Base-by-base conservation (phyloP, 257 asterid genomes). In the Nicotiana attenuata region DNA sequence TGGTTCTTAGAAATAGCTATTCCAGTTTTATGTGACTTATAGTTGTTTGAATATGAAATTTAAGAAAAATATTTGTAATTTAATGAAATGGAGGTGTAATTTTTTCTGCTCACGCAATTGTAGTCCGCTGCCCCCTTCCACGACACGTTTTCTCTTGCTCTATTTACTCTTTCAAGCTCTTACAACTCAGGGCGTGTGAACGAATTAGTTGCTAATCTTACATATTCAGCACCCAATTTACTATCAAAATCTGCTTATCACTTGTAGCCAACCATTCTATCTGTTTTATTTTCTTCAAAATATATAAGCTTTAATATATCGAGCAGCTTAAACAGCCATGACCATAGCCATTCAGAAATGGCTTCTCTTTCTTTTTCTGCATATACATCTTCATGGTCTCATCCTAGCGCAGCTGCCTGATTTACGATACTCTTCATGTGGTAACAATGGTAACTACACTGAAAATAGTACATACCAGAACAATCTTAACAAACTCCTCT, bases 401-500 rank as follows among this genome's bases (percentile, higher is more conserved):
- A 31, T 66, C 13, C 24, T 17, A 68, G 84, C 80, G 0, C 57
- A 56, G 55, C 29, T 28, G n/a, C n/a, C 77, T 31, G 57, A 52
- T 52, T 52, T 52, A 1, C 17, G 0, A 14, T 52, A 52, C 22
- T 5, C 24, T 52, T 1, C 1, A 3, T 81, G 84, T 66, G 16
- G 5, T 52, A 20, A 57, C 13, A 56, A 41, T 9, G 9, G 33
- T 63, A 78, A 65, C 10, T 83, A 83, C 47, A 59, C 63, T 0
- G 80, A 33, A 0, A 55, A 60, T 26, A 55, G 65, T 38, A 7
- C 19, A 38, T 85, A 82, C 53, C 61, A 41, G 2, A 31, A 13
- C 2, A 81, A 80, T 45, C 84, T 84, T 17, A 14, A 24, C 17
- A 8, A 15, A 3, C 66, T 80, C 33, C 82, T 84, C 3, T 20